Conservation (phyloP, 78 protist genomes). For the Acrasis kona region DNA sequence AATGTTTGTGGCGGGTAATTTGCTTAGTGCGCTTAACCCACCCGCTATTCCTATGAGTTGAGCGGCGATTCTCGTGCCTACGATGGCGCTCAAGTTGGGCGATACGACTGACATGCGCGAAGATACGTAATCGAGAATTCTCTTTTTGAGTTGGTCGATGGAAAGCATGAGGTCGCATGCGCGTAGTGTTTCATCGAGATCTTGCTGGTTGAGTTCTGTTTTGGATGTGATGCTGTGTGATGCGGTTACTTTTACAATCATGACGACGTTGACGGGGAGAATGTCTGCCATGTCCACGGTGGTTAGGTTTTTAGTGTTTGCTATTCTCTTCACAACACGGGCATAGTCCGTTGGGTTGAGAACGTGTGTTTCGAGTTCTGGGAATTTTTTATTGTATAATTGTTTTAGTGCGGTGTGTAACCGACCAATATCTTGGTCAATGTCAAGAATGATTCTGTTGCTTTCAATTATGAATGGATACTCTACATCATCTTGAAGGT, state of each 20-base stretch:
- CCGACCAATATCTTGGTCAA: slow-evolving; percentile 3
- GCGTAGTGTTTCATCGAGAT: background rate
- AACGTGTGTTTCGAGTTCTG: slow-evolving; percentile 1
- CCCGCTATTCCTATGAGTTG: slow-evolving; percentile 15
- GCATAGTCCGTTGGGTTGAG: background rate
- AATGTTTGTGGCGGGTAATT: background rate
- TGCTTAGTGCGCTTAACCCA: background rate
- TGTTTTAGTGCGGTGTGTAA: background rate
- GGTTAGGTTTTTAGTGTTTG: slow-evolving; percentile 3
- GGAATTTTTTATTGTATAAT: slow-evolving; percentile 5
- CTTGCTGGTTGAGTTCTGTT: background rate
- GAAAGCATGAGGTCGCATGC: slow-evolving; percentile 1
- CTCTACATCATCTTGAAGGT: background rate
- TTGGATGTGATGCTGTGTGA: slow-evolving; percentile 19
- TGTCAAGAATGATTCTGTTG: background rate
- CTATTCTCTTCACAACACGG: background rate
- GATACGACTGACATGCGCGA: background rate
- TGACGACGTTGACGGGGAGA: background rate
- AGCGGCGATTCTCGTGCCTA: slow-evolving; percentile 17
- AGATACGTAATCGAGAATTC: slow-evolving; percentile 4
- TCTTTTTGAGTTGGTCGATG: slow-evolving; percentile 7
- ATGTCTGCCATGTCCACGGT: background rate
- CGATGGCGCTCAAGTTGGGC: slow-evolving; percentile 10
- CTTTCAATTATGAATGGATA: background rate
- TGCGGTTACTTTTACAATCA: background rate